Base-by-base conservation (phyloP, 2,329 filamentous ascomycete genomes). In the Colletotrichum tabaci region DNA sequence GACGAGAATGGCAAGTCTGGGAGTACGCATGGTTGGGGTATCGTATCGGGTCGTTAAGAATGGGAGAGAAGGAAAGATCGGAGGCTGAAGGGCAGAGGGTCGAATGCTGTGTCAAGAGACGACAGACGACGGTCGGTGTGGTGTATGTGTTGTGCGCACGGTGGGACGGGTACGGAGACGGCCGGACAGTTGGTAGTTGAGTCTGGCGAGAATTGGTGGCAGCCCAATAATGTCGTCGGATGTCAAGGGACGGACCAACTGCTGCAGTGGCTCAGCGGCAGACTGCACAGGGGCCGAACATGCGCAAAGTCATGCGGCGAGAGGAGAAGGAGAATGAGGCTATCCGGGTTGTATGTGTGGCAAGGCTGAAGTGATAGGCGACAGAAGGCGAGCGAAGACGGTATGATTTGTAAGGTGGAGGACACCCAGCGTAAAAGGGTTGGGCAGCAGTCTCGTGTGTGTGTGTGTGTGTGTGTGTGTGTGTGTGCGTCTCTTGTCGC, bases 1-100 rank as follows among this genome's bases (percentile, higher is more conserved):
- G 72, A 85, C 81, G 77, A 90, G 83, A 67, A 89, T 87, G 76
- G 84, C 83, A 75, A 89, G 83, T 75, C 87, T 85, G 68, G 87
- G 86, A 53, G 87, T 83, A 74, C 87, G 86, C 87, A 89, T 89
- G 74, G 77, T 86, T 79, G 75, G 60, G 8, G 42, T 60, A 46
- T 69, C 60, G 70, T 69, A 47, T 65, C 60, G 55, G 38, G 55
- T 65, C 66, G 66, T 70, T 42, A 65, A 42, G 40, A 47, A 53
- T 26, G 30, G 15, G 46, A 60, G 46, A 23, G 13, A 35, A 53
- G 47, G 23, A 52, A 13, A 53, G 58, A 56, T 30, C n/a, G 15
- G 21, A 60, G 13, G 30, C 30, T 35, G 30, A 35, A 21, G 4
- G 44, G 7, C 18, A 38, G 52, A 61, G 44, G 8, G 15, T 69